Percentiles rank a stretch among this genome's conserved stretches.
phyloP scores from a whole-genome alignment of 805 yeast genomes.

The Yamadazyma laniorum region DNA sequence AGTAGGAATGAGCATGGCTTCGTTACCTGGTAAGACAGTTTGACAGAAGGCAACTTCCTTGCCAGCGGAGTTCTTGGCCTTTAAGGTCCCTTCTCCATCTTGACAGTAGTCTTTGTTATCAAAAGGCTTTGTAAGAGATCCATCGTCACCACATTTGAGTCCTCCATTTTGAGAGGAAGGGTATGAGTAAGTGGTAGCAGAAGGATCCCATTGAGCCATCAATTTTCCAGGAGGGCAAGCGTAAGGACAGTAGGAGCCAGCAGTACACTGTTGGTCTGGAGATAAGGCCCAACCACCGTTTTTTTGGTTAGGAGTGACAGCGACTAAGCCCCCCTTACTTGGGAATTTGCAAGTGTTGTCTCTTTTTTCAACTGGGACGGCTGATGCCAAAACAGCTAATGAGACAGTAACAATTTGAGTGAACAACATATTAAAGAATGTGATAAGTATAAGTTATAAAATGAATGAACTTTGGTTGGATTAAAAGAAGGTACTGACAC shows the following conservation, averaged over 20 bases:
- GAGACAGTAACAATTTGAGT: conserved; percentile 14
- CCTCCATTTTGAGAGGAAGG: conserved; percentile 86
- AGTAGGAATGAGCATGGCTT: conserved; percentile 91
- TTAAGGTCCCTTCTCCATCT: conserved; percentile 75
- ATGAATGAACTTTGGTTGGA: not conserved
- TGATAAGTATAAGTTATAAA: conserved; percentile 7
- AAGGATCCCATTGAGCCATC: conserved; percentile 86
- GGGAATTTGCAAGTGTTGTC: conserved; percentile 66
- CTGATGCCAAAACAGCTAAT: conserved; percentile 20
- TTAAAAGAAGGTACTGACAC: conserved; percentile 2
- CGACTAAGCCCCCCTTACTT: conserved; percentile 60
- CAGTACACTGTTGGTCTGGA: conserved; percentile 66
- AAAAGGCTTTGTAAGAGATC: conserved; percentile 63
- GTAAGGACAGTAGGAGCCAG: conserved; percentile 85
- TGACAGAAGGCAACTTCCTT: conserved; percentile 80
- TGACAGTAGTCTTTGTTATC: conserved; percentile 61
- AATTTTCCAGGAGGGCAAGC: conserved; percentile 89
- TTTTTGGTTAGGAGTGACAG: conserved; percentile 53
- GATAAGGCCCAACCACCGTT: conserved; percentile 90
- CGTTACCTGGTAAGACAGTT: conserved; percentile 91
- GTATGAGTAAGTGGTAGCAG: conserved; percentile 66
- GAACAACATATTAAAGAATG: conserved; percentile 11
- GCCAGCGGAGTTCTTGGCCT: conserved; percentile 56
- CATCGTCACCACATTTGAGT: conserved; percentile 68
- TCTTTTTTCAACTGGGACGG: conserved; percentile 27